Evolutionary conservation across 345 rosid species (phyloP).

Genomic region (Pistacia atlantica): DNA sequence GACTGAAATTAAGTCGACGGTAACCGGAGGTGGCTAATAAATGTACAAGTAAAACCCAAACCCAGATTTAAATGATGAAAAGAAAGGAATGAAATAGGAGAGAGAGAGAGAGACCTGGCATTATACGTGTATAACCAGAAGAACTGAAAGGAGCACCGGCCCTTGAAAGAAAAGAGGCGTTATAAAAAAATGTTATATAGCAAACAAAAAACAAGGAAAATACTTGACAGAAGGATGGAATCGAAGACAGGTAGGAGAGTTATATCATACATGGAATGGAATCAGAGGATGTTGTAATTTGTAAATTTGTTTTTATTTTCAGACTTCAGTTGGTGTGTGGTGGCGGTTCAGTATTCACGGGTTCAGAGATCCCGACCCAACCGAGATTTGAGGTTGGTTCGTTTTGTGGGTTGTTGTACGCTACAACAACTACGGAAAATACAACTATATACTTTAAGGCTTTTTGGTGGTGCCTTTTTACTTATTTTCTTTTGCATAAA

Average conservation of each 20-base stretch:
- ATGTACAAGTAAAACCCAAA: too few species aligned
- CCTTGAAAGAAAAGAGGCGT: neutral
- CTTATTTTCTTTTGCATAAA: too few species aligned
- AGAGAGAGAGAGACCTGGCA: conserved; percentile 19
- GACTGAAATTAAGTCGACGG: neutral
- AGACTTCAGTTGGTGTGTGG: neutral
- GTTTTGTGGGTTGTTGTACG: too few species aligned
- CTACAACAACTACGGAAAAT: too few species aligned
- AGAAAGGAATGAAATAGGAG: too few species aligned
- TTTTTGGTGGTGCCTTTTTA: too few species aligned
- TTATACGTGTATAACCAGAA: neutral
- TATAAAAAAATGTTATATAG: neutral
- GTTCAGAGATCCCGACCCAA: neutral
- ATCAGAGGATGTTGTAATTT: neutral
- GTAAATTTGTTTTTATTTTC: neutral
- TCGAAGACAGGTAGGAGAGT: neutral
- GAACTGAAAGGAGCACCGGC: neutral
- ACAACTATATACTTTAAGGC: too few species aligned
- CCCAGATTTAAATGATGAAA: neutral
- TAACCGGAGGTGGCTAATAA: neutral
- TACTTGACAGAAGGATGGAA: neutral
- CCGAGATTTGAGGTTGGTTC: neutral
- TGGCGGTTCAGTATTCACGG: neutral
- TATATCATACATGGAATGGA: neutral
- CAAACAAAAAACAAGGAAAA: too few species aligned